These are phyloP conservation scores for Saccharomycopsis sp. DNA, from an alignment of 805 yeast species.

Conservation along the genomic window DNA sequence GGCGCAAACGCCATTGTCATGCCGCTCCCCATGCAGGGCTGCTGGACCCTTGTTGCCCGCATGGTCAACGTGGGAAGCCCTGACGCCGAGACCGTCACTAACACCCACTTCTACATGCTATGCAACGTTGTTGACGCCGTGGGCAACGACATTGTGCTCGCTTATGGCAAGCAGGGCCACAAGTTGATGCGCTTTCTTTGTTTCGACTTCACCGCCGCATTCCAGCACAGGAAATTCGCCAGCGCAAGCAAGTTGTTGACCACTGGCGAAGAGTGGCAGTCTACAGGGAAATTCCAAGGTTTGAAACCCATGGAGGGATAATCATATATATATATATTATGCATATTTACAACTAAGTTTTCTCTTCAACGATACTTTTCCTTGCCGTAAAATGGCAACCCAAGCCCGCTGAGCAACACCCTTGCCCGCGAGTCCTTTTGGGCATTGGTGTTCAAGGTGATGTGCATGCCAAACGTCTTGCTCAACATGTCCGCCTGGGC, in stretches of 20 bases:
- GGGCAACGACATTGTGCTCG: conserved; percentile 43
- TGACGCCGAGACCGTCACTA: conserved; percentile 40
- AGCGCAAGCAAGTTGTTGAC: conserved; percentile 73
- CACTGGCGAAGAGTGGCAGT: conserved; percentile 71
- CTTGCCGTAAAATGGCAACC: conserved; percentile 63
- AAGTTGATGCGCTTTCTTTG: conserved; percentile 48
- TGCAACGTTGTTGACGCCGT: conserved; percentile 92
- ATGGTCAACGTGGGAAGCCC: conserved; percentile 54
- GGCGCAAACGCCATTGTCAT: conserved; percentile 1
- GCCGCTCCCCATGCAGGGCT: conserved; percentile 46
- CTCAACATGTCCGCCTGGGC: conserved; percentile 87
- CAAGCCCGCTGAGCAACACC: conserved; percentile 69
- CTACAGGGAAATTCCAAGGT: conserved; percentile 33
- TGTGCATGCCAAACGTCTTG: conserved; percentile 72
- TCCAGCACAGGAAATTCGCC: conserved; percentile 50
- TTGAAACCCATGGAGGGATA: conserved; percentile 13
- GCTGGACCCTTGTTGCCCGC: conserved; percentile 72
- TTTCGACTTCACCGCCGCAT: conserved; percentile 48
- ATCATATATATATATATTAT: neutral
- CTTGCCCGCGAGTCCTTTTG: conserved; percentile 88
- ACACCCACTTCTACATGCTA: conserved; percentile 61
- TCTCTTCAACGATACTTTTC: conserved; percentile 29
- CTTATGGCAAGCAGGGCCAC: conserved; percentile 60
- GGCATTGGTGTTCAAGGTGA: conserved; percentile 80
- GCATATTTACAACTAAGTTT: neutral